These are phyloP conservation scores for Cornus kousa DNA, from an alignment of 148 eudicot species.

Conservation along the genomic window DNA sequence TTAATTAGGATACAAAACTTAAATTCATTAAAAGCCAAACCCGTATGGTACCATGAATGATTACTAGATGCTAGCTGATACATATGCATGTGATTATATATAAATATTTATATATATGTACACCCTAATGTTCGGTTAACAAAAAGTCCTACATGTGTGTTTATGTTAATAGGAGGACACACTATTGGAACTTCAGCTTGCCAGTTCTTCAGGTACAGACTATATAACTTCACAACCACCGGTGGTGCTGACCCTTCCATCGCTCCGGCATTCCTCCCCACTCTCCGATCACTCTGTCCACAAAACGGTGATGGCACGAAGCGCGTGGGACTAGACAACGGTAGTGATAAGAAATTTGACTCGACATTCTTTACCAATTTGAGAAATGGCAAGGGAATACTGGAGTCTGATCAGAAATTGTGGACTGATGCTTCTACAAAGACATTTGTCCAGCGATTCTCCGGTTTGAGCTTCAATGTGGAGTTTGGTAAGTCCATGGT, in stretches of 20 bases:
- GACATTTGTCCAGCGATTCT: slow-evolving; percentile 13
- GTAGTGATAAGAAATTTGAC: slow-evolving; percentile 19
- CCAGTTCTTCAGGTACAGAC: slow-evolving; percentile 25
- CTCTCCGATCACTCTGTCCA: slow-evolving; percentile 25
- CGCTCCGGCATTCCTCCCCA: slow-evolving; percentile 24
- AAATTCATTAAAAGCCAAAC: too few relatives aligned
- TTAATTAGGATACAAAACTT: too few relatives aligned
- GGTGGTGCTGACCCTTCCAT: slow-evolving; percentile 21
- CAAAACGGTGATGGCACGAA: slow-evolving; percentile 5
- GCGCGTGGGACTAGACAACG: slow-evolving; percentile 21
- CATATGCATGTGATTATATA: too few relatives aligned
- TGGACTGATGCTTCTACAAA: slow-evolving; percentile 26
- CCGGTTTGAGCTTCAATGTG: slow-evolving; percentile 10
- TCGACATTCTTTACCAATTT: slow-evolving; percentile 17
- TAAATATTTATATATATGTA: too few relatives aligned
- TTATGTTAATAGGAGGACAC: slow-evolving; percentile 28
- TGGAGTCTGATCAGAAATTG: slow-evolving; percentile 30
- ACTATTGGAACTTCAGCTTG: slow-evolving; percentile 32
- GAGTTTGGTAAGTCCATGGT: slow-evolving; percentile 39
- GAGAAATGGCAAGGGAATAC: slow-evolving; percentile 20
- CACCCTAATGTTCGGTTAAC: too few relatives aligned
- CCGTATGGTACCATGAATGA: too few relatives aligned
- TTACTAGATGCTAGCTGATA: too few relatives aligned
- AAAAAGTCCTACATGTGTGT: neutral
- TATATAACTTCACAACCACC: slow-evolving; percentile 25